Conservation (phyloP, 768 basidiomycete genomes). For the Suillus paluster region DNA sequence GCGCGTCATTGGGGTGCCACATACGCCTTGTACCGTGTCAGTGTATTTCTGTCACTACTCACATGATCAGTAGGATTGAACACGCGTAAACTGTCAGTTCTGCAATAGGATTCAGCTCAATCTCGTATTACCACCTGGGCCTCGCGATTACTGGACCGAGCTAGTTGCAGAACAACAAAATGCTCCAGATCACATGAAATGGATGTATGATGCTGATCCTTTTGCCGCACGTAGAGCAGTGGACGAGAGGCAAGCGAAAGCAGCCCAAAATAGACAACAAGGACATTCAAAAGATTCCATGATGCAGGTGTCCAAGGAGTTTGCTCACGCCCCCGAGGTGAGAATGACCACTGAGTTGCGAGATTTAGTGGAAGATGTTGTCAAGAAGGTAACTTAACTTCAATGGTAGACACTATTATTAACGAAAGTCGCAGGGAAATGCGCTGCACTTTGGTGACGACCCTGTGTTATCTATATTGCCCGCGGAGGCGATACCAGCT, state of each 20-base stretch:
- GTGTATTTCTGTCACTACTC: conserved; percentile 35
- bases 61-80: conserved; percentile 13
- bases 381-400: conserved; percentile 64
- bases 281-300: conserved; percentile 19
- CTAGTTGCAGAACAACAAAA: conserved; percentile 72
- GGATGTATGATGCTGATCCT: conserved; percentile 91
- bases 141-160: conserved; percentile 87
- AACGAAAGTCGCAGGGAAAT: conserved; percentile 45
- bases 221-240: conserved; percentile 76
- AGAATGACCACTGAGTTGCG: conserved; percentile 79
- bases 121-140: conserved; percentile 78
- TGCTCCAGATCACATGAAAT: conserved; percentile 69
- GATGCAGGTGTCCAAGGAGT: conserved; percentile 38
- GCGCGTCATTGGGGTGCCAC: conserved; percentile 93
- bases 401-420: conserved; percentile 4
- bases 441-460: conserved; percentile 51
- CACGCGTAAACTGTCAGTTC: conserved; percentile 51
- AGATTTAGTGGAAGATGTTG: conserved; percentile 78
- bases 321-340: conserved; percentile 68
- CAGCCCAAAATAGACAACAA: conserved; percentile 48
- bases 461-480: conserved; percentile 37
- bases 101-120: conserved; percentile 78
- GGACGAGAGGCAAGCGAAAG: conserved; percentile 64
- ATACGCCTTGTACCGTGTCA: conserved; percentile 84
- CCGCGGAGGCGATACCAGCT: conserved; percentile 44